A percentile compares a stretch with the other conserved stretches of the same genome.
Conservation (phyloP, 148 eudicot genomes). For the Dianthus caryophyllus region DNA sequence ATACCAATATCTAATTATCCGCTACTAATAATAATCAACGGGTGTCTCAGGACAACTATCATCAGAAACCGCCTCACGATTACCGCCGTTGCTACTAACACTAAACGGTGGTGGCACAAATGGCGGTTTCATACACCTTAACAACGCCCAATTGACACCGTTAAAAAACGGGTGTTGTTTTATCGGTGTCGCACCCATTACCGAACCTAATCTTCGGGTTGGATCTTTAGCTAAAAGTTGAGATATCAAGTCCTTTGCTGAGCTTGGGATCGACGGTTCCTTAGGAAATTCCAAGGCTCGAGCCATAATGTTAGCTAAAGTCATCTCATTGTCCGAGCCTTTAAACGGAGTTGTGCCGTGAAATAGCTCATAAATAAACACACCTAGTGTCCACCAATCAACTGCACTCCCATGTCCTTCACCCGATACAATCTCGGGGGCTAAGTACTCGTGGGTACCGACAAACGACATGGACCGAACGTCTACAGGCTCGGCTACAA, state of each 20-base stretch:
- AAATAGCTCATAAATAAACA: constrained; percentile 73
- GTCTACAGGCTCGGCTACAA: constrained; percentile 80
- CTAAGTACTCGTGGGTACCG: constrained; percentile 95
- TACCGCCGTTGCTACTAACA: constrained; percentile 30
- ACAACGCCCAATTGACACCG: constrained; percentile 90
- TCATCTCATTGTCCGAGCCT: constrained; percentile 79
- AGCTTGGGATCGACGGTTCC: constrained; percentile 59
- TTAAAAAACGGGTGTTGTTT: constrained; percentile 77
- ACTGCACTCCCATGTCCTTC: constrained; percentile 99
- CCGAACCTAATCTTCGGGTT: constrained; percentile 59
- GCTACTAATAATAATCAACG: constrained; percentile 67
- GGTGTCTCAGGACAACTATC: constrained; percentile 68
- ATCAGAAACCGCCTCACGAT: constrained; percentile 48
- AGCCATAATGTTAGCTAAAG: constrained; percentile 87
- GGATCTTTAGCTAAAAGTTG: constrained; percentile 81
- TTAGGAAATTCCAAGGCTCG: constrained; percentile 93
- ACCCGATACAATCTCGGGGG: constrained; percentile 92
- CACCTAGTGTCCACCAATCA: constrained; percentile 97
- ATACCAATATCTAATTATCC: constrained; percentile 13
- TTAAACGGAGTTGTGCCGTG: constrained; percentile 88
- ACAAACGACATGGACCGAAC: constrained; percentile 96
- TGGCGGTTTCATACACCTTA: constrained; percentile 78
- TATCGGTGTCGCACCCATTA: constrained; percentile 67
- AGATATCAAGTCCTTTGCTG: constrained; percentile 65
- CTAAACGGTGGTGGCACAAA: constrained; percentile 57